These are phyloP conservation scores for Trichocladium uniseriatum DNA, from an alignment of 495 filamentous ascomycete genomes.

Conservation along the genomic window DNA sequence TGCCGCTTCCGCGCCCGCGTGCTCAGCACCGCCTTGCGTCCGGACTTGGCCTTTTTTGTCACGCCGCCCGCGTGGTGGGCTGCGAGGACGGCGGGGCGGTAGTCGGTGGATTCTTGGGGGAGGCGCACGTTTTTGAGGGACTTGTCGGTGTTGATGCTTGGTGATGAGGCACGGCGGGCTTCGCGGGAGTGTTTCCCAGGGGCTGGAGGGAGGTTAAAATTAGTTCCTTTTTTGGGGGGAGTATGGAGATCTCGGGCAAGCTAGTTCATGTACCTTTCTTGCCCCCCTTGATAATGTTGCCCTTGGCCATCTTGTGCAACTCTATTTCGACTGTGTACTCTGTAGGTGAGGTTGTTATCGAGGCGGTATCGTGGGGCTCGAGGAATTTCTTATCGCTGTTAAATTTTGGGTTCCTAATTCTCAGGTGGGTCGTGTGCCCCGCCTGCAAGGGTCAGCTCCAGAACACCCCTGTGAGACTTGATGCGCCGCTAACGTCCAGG, in stretches of 20 bases:
- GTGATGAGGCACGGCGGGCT: constrained; percentile 61
- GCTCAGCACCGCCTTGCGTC: constrained; percentile 49
- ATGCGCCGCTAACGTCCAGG: not conserved
- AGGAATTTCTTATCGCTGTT: constrained; percentile 8
- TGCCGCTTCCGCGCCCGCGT: constrained; percentile 57
- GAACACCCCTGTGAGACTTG: not conserved
- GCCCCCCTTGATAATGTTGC: constrained; percentile 31
- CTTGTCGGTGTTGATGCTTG: constrained; percentile 65
- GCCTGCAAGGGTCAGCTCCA: not conserved
- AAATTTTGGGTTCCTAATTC: not conserved
- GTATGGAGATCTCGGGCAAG: too few species aligned
- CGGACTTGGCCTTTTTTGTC: constrained; percentile 53
- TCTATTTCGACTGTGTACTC: too few species aligned
- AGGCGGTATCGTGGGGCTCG: constrained; percentile 1
- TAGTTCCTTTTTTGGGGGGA: not conserved
- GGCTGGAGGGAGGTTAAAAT: constrained; percentile 16
- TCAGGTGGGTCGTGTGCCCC: not conserved
- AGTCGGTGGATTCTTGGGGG: constrained; percentile 39
- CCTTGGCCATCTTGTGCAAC: constrained; percentile 29
- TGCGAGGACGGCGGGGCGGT: constrained; percentile 52
- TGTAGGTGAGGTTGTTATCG: constrained; percentile 3
- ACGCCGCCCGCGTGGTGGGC: constrained; percentile 54
- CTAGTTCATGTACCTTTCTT: constrained; percentile 30
- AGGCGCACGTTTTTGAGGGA: constrained; percentile 55
- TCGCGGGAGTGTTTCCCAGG: constrained; percentile 57